Evolutionary conservation across 345 rosid species (phyloP), one percentile per base, ranked within the genome.

Genomic region (Hypericum androsaemum): DNA sequence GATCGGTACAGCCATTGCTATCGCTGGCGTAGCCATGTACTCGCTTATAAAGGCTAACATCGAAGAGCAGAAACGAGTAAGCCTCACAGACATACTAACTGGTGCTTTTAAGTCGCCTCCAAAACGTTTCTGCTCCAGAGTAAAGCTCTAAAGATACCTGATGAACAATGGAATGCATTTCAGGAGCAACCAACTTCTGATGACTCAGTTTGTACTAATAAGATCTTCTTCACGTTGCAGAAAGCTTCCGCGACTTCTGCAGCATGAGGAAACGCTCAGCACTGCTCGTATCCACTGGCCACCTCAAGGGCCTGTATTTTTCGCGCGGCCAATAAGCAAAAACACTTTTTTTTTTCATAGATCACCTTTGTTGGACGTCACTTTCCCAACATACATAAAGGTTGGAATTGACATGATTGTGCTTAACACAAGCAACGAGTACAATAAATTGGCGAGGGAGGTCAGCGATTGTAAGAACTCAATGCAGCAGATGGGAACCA

Each of bases 41-140:
- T 77, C 81, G 5, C 60, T 77, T 9, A 73, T 70, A 39, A 77
- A 77, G 53, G 81, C 78, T 43, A 77, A 77, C 53, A 59, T 77
- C 50, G 78, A 77, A 63, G 81, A 70, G 58, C 59, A 67, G 37
- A 77, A 73, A 53, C 52, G 71, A 57, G 81, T 77, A 59, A 60
- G 62, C 44, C 65, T 36, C 32, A 1, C 32, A 22, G 32, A 1
- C 32, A 22, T 22, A 22, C 32, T 22, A 22, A 22, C 32, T 22
- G 32, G 32, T 22, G 1, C 32, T 10, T 14, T 47, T 11, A 8
- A 53, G 5, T 28, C 22, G 6, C 50, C 13, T 49, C n/a, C 13
- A 17, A 32, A 48, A 40, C 12, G n/a, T 4, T 14, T 12, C 11
- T 39, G 22, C 28, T 9, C 13, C 35, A 17, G 37, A 57, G 37